A percentile compares a stretch with the other conserved stretches of the same genome.
Conservation (phyloP, 345 rosid genomes). For the Gossypium arboreum region DNA sequence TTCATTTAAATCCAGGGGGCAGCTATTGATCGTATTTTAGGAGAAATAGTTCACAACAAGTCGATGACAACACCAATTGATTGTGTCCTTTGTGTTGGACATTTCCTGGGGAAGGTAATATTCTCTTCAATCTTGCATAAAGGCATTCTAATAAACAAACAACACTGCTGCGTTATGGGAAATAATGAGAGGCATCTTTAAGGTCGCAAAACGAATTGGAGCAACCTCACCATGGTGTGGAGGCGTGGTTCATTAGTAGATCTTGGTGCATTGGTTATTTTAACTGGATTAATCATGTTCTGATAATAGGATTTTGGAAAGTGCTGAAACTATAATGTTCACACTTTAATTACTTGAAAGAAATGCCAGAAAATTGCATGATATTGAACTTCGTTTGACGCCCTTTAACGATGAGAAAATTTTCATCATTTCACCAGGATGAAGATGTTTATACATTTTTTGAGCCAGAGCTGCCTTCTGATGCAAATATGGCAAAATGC, state of each 20-base stretch:
- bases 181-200: not conserved
- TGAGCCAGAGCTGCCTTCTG: conserved; percentile 91
- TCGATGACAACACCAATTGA: conserved; percentile 88
- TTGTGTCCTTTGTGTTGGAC: conserved; percentile 90
- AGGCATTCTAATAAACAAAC: not conserved
- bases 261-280: not conserved
- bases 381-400: not conserved
- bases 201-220: not conserved
- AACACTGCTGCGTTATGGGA: no score
- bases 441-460: conserved; percentile 96
- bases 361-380: not conserved
- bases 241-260: not conserved
- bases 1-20: conserved; percentile 59
- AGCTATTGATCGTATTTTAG: conserved; percentile 92
- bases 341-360: not conserved
- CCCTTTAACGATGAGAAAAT: not conserved
- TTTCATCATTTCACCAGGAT: conserved; percentile 44
- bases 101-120: conserved; percentile 92
- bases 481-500: conserved; percentile 45
- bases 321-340: not conserved
- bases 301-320: not conserved
- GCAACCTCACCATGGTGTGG: not conserved
- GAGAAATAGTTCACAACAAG: conserved; percentile 95
- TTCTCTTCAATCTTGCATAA: not conserved
- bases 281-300: not conserved